Evolutionary conservation across 257 asterid genomes (phyloP).

Genomic region (Haberlea rhodopensis): DNA sequence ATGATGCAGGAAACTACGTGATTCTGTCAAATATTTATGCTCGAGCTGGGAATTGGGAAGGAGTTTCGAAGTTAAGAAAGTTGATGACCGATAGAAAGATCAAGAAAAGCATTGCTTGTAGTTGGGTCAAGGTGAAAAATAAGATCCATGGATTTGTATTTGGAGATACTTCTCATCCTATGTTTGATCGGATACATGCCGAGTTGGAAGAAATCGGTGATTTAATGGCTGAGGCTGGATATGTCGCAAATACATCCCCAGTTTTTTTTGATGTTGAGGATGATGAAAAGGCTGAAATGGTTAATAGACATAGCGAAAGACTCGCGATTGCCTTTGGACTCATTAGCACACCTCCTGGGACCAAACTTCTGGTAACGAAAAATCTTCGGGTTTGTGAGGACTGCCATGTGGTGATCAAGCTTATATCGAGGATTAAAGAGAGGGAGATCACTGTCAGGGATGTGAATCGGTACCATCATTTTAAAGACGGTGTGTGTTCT

Average conservation of each 20-base stretch:
- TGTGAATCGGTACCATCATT: constrained; percentile 62
- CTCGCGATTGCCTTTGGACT: constrained; percentile 63
- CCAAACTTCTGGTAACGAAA: constrained; percentile 49
- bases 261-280: constrained; percentile 65
- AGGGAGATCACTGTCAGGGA: constrained; percentile 59
- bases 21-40: constrained; percentile 58
- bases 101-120: constrained; percentile 51
- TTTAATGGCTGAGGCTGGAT: constrained; percentile 48
- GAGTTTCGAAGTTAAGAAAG: constrained; percentile 49
- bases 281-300: constrained; percentile 52
- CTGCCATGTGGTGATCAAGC: constrained; percentile 55
- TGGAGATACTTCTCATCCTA: constrained; percentile 59
- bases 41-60: constrained; percentile 67
- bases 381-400: constrained; percentile 66
- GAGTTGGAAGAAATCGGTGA: constrained; percentile 46
- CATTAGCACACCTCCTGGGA: constrained; percentile 52
- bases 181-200: constrained; percentile 43
- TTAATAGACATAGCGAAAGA: constrained; percentile 56
- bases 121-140: constrained; percentile 59
- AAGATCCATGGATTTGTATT: constrained; percentile 54
- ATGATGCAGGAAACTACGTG: constrained; percentile 58
- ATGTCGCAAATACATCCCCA: constrained; percentile 42
- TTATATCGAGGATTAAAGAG: constrained; percentile 43
- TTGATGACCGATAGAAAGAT: constrained; percentile 43
- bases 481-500: constrained; percentile 56